phyloP scores from a whole-genome alignment of 805 yeast genomes.

The Lipomyces starkeyi region DNA sequence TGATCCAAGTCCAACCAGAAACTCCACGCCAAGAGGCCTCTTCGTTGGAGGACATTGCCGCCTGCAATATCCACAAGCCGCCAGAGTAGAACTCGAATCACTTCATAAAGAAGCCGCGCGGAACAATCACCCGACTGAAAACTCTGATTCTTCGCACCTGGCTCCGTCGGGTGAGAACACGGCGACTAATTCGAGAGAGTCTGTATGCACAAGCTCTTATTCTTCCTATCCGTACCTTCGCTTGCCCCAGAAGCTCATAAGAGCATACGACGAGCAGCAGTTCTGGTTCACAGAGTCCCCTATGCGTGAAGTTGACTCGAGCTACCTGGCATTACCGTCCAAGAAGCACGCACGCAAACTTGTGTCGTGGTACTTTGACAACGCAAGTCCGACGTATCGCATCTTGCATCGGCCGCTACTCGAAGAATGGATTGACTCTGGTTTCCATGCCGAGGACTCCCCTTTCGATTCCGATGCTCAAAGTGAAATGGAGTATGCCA shows the following conservation, averaged over 20 bases:
- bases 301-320: conserved; percentile 23
- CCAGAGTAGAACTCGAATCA: background rate
- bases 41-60: background rate
- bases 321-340: conserved; percentile 29
- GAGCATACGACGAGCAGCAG: conserved; percentile 6
- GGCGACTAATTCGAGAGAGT: background rate
- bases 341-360: conserved; percentile 24
- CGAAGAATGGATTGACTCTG: conserved; percentile 32
- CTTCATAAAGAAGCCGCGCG: no score
- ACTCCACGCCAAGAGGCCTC: background rate
- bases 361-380: conserved; percentile 31
- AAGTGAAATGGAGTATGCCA: background rate
- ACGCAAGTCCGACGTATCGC: conserved; percentile 32
- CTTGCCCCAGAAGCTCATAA: background rate
- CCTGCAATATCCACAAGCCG: background rate
- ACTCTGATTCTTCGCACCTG: background rate
- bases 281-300: conserved; percentile 15
- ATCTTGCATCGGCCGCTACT: conserved; percentile 30
- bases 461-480: conserved; percentile 11
- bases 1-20: background rate
- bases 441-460: conserved; percentile 28
- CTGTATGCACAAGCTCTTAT: background rate
- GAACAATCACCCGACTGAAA: no score
- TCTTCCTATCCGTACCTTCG: background rate
- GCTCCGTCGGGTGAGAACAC: background rate